These are phyloP conservation scores for Tetrahymena thermophila DNA, from an alignment of 73 alveolate genomes.

Conservation along the genomic window DNA sequence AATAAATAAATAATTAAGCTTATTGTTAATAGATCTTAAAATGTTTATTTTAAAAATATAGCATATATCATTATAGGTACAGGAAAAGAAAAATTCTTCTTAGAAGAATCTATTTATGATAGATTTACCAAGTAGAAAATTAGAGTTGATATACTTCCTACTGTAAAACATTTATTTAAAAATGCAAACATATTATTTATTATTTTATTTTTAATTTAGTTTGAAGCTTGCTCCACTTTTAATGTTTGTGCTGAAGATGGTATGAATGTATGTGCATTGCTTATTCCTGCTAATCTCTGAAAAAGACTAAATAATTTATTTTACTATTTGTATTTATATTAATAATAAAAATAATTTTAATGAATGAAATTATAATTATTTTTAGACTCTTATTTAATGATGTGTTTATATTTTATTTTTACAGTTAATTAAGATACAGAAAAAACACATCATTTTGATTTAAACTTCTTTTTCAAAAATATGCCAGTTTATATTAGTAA, in stretches of 20 bases:
- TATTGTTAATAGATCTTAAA: background rate
- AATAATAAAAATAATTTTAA: too few species aligned
- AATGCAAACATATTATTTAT: background rate
- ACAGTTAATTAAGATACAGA: too few species aligned
- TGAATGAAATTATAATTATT: too few species aligned
- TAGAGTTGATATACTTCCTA: slow-evolving; percentile 27
- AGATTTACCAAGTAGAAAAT: slow-evolving; percentile 7
- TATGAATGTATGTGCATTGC: slow-evolving; percentile 37
- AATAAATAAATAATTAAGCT: background rate
- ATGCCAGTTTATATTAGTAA: background rate
- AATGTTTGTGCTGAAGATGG: slow-evolving; percentile 40
- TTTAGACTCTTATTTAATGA: too few species aligned
- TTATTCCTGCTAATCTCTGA: slow-evolving; percentile 39
- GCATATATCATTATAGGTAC: slow-evolving; percentile 38
- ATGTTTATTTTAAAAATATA: background rate
- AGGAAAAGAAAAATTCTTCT: slow-evolving; percentile 34
- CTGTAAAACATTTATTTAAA: background rate
- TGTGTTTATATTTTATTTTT: too few species aligned
- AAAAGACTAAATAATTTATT: background rate
- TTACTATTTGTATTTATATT: background rate
- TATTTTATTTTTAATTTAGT: background rate
- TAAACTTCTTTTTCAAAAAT: too few species aligned
- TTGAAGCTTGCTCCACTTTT: slow-evolving; percentile 42
- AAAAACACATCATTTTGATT: too few species aligned
- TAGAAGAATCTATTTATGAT: slow-evolving; percentile 37